Base-by-base conservation (phyloP, 179 eudicot genomes). In the Silene vulgaris region DNA sequence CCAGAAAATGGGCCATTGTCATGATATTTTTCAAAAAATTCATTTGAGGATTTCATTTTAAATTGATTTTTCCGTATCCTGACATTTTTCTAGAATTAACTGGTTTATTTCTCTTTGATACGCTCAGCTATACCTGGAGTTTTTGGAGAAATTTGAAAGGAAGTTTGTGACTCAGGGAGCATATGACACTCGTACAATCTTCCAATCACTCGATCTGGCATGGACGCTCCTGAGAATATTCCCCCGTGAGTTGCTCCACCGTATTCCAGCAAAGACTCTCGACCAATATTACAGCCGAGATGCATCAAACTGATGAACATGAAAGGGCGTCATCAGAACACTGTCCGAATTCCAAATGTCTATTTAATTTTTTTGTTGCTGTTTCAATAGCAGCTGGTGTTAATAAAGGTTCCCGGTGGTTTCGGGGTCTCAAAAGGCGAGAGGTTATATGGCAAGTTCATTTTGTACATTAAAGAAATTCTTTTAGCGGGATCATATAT, bases 251-350 rank as follows among this genome's bases (percentile, higher is more conserved):
- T 86, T 86, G 69, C 88, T 86, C 75, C 88, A 83, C 76, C 88
- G 88, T 81, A 86, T 86, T 23, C 88, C 88, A 17, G 88, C 88
- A 28, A 86, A 86, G 82, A 86, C 88, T 69, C 86, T 86, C n/a
- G 86, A 86, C 78, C 83, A 81, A 45, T 86, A 81, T 71, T 86
- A 86, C 88, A 86, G 85, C 56, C 84, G 88, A 20, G 88, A 86
- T 72, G 78, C 86, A 65, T 76, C 86, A 63, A 80, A 78, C 37
- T 85, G 76, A 85, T 32, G 59, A 23, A 40, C 30, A 57, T 40
- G 48, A 40, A 40, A 40, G 48, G 48, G 48, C 48, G 12, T 40
- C 48, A 40, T 40, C 48, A 40, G 12, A 40, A 8, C 48, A 40
- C 48, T 40, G 48, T 40, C 43, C 43, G 43, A 8, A 37, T 37